Base-by-base conservation (phyloP, 129 eudicot genomes). In the Helianthus tuberosus region DNA sequence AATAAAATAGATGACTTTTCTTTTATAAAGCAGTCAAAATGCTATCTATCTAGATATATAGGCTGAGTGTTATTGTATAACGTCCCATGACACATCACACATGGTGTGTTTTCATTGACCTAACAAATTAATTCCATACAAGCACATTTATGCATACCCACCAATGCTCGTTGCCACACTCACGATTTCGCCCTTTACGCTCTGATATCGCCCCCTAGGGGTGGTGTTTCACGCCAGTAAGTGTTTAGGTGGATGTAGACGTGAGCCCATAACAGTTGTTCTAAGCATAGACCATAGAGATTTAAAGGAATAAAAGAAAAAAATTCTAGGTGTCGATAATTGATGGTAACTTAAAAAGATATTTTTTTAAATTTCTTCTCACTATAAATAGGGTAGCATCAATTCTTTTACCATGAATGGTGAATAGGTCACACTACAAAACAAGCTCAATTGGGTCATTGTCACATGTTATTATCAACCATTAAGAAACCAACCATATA, bases 401-500 rank as follows among this genome's bases (percentile, higher is more conserved):
- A 55, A 54, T 7, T 54, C 25, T 23, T 8, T 57, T 20, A 8
- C 10, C 32, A 53, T 54, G 17, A 15, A 58, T 11, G 15, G 64
- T 58, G 39, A 58, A 58, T 58, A 59, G 38, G 9, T 4, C 64
- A 59, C 64, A 8, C 64, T 59, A 25, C 3, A 59, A 57, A 61
- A 61, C 20, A 29, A 61, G 12, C 20, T 61, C 66, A 11, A 13
- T 32, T 35, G 46, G 46, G 66, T 32, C 46, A 32, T 29, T 6
- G 23, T 35, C 44, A 12, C 5, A 61, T 35, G 66, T 61, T 13
- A 32, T 0, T 32, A 12, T 61, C 66, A 61, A 13, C 39, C 66
- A 29, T 32, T 32, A 29, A 61, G 46, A 61, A 61, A 12, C 44
- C 66, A 61, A 13, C 66, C 14, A 61, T 12, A 29, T 14, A 0